Evolutionary conservation across 1,139 yeast genomes (phyloP).

Genomic region (Hemisphaericaspora xylofermentans): DNA sequence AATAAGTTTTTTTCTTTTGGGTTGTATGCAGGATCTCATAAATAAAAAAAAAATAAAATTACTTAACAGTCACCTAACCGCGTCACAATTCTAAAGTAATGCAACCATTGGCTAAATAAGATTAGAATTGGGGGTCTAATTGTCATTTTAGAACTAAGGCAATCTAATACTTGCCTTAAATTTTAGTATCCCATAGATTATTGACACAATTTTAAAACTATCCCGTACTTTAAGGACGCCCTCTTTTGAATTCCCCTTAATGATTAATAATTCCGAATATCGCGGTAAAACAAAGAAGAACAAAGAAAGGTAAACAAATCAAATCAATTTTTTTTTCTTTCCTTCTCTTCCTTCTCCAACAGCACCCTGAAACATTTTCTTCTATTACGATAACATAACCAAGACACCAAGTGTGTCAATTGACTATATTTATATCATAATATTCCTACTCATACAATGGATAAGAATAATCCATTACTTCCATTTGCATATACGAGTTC

Average conservation of each 20-base stretch:
- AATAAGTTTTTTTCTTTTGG: no score
- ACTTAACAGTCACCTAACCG: background rate
- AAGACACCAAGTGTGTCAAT: background rate
- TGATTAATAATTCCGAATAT: no score
- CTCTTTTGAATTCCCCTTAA: background rate
- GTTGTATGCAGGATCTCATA: background rate
- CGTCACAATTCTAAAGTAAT: background rate
- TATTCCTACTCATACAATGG: slow-evolving; percentile 25
- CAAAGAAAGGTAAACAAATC: background rate
- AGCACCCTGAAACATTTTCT: background rate
- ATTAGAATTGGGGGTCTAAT: no score
- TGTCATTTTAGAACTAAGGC: no score
- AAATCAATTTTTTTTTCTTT: background rate
- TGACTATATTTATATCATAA: no score
- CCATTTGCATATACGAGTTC: slow-evolving; percentile 46
- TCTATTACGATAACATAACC: no score
- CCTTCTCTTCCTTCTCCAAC: background rate
- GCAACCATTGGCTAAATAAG: background rate
- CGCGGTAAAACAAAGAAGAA: no score
- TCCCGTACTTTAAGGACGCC: no score
- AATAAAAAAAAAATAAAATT: no score
- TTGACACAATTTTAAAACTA: no score
- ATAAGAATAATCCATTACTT: slow-evolving; percentile 38
- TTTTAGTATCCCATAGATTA: no score
- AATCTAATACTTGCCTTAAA: no score